These are phyloP conservation scores for Gigaspora rosea DNA, from an alignment of 192 early-diverging fungal genomes.

Conservation along the genomic window DNA sequence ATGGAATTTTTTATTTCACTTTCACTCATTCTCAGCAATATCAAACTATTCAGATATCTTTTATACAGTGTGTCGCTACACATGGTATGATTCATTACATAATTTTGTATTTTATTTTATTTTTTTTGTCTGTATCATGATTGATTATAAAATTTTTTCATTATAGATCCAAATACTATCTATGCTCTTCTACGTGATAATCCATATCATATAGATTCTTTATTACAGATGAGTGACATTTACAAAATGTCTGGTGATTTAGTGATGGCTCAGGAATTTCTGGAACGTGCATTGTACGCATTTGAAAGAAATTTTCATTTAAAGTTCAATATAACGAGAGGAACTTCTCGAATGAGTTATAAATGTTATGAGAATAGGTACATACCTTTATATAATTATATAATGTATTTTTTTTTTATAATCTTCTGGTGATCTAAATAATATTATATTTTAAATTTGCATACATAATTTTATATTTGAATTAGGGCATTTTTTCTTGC, in stretches of 20 bases:
- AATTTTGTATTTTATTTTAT: neutral
- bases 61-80: conserved; percentile 69
- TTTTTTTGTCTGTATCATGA: conserved; percentile 1
- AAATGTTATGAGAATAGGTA: conserved; percentile 75
- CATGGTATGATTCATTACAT: conserved; percentile 39
- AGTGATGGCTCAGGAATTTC: conserved; percentile 74
- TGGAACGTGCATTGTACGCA: conserved; percentile 88
- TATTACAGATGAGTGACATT: conserved; percentile 85
- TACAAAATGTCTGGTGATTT: conserved; percentile 85
- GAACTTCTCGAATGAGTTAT: conserved; percentile 68
- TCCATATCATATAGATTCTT: conserved; percentile 88
- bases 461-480: neutral
- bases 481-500: conserved; percentile 72
- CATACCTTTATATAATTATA: conserved; percentile 21
- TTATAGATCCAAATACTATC: conserved; percentile 71
- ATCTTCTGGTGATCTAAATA: neutral
- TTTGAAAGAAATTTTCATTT: conserved; percentile 83
- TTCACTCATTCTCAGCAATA: conserved; percentile 75
- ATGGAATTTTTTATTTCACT: conserved; percentile 49
- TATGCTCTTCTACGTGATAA: conserved; percentile 65
- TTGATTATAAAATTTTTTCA: neutral
- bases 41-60: conserved; percentile 72
- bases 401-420: neutral
- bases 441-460: neutral
- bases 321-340: conserved; percentile 71